Evolutionary conservation across 2,329 filamentous ascomycete genomes (phyloP), one percentile per base, ranked within the genome.

Genomic region (Alternaria arborescens): DNA sequence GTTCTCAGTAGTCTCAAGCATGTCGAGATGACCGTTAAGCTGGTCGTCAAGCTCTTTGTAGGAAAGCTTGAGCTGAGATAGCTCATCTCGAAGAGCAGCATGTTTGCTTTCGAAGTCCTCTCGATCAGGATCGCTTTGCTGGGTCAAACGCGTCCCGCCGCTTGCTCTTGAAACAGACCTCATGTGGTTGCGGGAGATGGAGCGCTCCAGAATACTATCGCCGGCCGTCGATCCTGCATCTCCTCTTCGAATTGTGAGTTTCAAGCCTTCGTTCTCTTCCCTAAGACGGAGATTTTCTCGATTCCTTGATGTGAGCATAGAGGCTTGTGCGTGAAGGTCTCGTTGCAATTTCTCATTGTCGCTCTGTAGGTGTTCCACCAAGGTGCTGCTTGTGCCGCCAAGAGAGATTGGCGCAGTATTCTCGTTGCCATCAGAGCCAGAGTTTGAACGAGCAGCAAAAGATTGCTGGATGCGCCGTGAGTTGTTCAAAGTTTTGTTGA

Each of bases 231-330:
- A 89, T 73, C 68, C 86, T 54, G 78, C 79, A 63, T 87, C 91
- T 30, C 87, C 88, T 64, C 92, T 89, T 55, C 93, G 89, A 67
- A 93, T 90, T 2, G 91, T 88, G 71, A 98, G 88, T 80, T 98
- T 99, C 64, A 99, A 84, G 63, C 97, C 94, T 79, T 99, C 95
- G 64, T 98, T 98, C 77, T 99, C 94, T 75, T 97, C 93, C 77
- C 98, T 97, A 8, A 99, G 84, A 5, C 93, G 88, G 76, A 98
- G 94, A 75, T 97, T 96, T 76, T 99, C 95, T 26, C 93, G 91
- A 73, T 97, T 97, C 24, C 95, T 87, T 36, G 95, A 98, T 1
- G 94, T 97, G 34, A 99, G 86, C 93, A 99, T 98, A 0, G 94
- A 97, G 1, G 94, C 97, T 77, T 99, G 95, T 3, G 95, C 95